Evolutionary conservation across 805 yeast species (phyloP), one percentile per base, ranked within the genome.

Genomic region (Wickerhamiella kurtzmanii): DNA sequence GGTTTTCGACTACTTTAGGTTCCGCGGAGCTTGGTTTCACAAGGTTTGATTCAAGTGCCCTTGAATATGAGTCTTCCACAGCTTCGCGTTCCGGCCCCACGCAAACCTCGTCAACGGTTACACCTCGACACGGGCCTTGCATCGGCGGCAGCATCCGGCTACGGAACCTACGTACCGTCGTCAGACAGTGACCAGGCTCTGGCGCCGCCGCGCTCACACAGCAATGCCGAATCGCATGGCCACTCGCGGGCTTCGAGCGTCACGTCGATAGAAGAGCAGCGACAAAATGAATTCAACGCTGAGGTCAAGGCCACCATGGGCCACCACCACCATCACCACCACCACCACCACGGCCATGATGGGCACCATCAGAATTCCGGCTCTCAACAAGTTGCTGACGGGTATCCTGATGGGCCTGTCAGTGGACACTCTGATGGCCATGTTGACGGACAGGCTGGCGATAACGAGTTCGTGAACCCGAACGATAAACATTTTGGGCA

Each of bases 241-340:
- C 41, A 38, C n/a, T 38, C 41, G 8, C 41, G 41, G n/a, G 41
- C 15, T 8, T 38, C 41, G 25, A 19, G 25, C 25, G n/a, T 38
- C 5, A 13, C 11, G 22, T 38, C 41, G n/a, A 38, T 38, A 9
- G 17, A n/a, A 15, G 19, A 36, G 38, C 38, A 35, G 16, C 18
- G 18, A 9, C 18, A 35, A 16, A n/a, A 17, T 16, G 18, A 15
- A 16, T n/a, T 17, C 18, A 17, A 35, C n/a, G 16, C 38, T 8
- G 38, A 17, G 18, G 22, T 22, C 16, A 11, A 21, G 19, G 38
- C 38, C 17, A 6, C 19, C 19, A 36, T 18, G 38, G 17, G n/a
- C 19, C 13, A 18, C n/a, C 6, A 18, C n/a, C 38, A 36, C 17
- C 11, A 11, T 32, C 35, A 32, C 15, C 35, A 15, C 13, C 35